Conservation (phyloP, 768 basidiomycete genomes). For the Tubosaeta brunneosetosa region DNA sequence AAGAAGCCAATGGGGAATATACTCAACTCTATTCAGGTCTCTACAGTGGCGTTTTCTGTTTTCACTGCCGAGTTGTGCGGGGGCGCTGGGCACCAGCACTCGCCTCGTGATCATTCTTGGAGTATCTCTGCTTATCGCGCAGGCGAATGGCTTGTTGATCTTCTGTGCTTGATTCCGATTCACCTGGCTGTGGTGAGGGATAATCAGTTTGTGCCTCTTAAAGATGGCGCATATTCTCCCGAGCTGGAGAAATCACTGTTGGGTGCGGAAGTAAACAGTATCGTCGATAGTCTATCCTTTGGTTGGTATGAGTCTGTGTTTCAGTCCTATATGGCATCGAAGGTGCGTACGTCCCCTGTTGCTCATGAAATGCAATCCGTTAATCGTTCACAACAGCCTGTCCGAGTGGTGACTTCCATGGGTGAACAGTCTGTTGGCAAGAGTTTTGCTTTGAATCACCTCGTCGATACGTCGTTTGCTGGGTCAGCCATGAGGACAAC, state of each 20-base stretch:
- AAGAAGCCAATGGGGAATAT: slow-evolving; percentile 48
- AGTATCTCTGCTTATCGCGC: slow-evolving; percentile 38
- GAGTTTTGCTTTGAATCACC: slow-evolving; percentile 54
- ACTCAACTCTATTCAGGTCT: slow-evolving; percentile 37
- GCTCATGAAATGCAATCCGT: slow-evolving; percentile 33
- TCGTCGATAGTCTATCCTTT: slow-evolving; percentile 51
- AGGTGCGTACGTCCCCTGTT: slow-evolving; percentile 28
- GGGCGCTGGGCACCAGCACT: background rate
- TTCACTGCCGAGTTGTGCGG: slow-evolving; percentile 20
- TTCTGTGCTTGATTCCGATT: slow-evolving; percentile 60
- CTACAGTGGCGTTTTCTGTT: slow-evolving; percentile 25
- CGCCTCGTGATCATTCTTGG: slow-evolving; percentile 14
- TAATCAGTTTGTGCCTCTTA: slow-evolving; percentile 58
- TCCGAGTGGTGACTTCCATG: slow-evolving; percentile 65
- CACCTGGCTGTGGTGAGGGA: slow-evolving; percentile 57
- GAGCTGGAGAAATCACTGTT: slow-evolving; percentile 49
- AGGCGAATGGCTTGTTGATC: slow-evolving; percentile 60
- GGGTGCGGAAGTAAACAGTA: slow-evolving; percentile 54
- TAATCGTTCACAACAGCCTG: slow-evolving; percentile 37
- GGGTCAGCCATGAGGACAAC: slow-evolving; percentile 63
- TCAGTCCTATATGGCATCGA: slow-evolving; percentile 56
- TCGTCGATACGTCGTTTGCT: slow-evolving; percentile 61
- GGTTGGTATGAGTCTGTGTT: slow-evolving; percentile 67
- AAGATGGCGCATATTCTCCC: slow-evolving; percentile 50
- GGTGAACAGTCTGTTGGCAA: slow-evolving; percentile 67